Percentiles rank a stretch among this genome's conserved stretches.
These are phyloP conservation scores for Starmerella cellae DNA, from an alignment of 805 yeast genomes.

Conservation along the genomic window DNA sequence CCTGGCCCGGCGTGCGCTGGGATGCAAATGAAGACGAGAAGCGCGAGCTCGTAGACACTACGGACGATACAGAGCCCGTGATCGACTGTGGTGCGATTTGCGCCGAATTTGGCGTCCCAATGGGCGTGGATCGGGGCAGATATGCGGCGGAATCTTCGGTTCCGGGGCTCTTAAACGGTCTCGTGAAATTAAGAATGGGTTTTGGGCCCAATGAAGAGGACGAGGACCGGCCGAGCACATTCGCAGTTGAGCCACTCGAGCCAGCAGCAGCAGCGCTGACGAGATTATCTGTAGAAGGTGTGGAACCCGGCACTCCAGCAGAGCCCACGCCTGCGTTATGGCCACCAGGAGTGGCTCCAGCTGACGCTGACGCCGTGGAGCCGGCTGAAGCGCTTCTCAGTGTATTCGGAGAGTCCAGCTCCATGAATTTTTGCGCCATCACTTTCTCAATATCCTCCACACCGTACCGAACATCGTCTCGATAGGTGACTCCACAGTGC, in stretches of 20 bases:
- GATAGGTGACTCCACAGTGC: conserved; percentile 62
- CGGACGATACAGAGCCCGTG: conserved; percentile 14
- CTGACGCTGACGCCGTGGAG: no score
- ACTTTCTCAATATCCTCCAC: conserved; percentile 55
- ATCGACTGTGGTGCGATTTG: conserved; percentile 9
- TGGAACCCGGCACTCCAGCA: no score
- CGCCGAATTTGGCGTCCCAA: neutral
- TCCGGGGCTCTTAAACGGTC: conserved; percentile 17
- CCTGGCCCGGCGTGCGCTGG: conserved; percentile 11
- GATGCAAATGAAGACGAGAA: conserved; percentile 30
- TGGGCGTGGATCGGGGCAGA: no score
- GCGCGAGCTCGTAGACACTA: conserved; percentile 15
- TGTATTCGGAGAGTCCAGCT: conserved; percentile 33
- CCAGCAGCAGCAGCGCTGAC: neutral
- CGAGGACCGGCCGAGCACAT: conserved; percentile 1
- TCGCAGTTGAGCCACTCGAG: neutral
- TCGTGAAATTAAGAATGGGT: conserved; percentile 18
- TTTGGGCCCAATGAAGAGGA: conserved; percentile 6
- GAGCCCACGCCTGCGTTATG: no score
- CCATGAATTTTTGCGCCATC: conserved; percentile 43
- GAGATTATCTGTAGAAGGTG: no score
- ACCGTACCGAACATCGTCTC: conserved; percentile 56
- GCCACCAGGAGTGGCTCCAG: no score
- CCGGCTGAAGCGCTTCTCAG: no score
- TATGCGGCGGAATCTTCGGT: neutral